Evolutionary conservation across 108 stramenopile species (phyloP).

Genomic region (Aurantiochytrium sp.): DNA sequence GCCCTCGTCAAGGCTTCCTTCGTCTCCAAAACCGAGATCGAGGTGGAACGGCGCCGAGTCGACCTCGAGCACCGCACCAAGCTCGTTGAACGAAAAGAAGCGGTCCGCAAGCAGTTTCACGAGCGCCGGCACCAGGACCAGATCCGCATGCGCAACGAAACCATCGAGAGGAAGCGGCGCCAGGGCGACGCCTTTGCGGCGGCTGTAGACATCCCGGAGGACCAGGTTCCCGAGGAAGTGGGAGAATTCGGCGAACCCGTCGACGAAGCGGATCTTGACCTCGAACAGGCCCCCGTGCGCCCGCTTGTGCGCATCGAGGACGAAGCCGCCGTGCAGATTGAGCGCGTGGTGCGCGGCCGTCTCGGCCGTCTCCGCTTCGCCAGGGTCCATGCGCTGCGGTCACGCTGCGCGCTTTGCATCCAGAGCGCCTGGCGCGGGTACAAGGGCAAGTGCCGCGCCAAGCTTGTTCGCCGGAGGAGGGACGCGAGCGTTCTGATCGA

Average conservation of each 20-base stretch:
- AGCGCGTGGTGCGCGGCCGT: not conserved
- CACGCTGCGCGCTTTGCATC: not conserved
- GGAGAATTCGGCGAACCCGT: not conserved
- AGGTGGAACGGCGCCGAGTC: not conserved
- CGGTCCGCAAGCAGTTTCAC: not conserved
- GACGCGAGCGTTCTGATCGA: not conserved
- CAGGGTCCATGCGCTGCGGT: not conserved
- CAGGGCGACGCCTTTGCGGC: conserved; percentile 4
- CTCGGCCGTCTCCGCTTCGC: not conserved
- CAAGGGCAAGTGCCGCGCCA: not conserved
- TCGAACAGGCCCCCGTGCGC: not conserved
- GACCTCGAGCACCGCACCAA: not conserved
- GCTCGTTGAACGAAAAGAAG: not conserved
- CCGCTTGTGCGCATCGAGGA: not conserved
- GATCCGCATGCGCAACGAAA: not conserved
- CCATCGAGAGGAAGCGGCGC: not conserved
- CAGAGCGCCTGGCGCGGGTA: not conserved
- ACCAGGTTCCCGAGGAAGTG: not conserved
- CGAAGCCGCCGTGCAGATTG: not conserved
- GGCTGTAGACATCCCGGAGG: not conserved
- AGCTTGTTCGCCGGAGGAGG: not conserved
- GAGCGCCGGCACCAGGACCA: not conserved
- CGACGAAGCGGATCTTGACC: not conserved
- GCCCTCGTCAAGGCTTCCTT: not conserved
- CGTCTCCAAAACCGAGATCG: not conserved